Percentiles rank a stretch among this genome's conserved stretches.
Evolutionary conservation across 306 rosid species (phyloP).

Genomic region (Cotoneaster glaucophyllus): DNA sequence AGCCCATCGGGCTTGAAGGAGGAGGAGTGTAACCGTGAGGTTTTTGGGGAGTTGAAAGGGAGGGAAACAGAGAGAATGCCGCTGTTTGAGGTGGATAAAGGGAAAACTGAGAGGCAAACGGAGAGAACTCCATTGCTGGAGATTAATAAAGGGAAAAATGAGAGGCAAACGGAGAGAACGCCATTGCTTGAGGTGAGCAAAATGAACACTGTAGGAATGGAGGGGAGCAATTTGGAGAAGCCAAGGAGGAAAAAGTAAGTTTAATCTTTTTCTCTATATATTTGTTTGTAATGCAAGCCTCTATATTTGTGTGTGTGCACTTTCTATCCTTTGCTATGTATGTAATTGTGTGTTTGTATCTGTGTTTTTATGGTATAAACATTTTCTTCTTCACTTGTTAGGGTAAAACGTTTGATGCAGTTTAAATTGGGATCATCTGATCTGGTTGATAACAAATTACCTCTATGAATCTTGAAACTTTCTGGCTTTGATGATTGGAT

Average conservation of each 20-base stretch:
- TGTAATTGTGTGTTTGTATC: neutral
- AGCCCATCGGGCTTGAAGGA: conserved; percentile 22
- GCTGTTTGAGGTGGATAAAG: conserved; percentile 36
- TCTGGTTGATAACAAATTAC: neutral
- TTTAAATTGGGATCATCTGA: neutral
- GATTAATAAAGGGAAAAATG: conserved; percentile 25
- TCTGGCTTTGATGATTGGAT: neutral
- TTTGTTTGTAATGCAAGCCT: neutral
- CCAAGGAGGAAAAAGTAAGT: conserved; percentile 53
- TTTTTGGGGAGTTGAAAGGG: conserved; percentile 34
- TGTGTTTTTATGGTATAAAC: neutral
- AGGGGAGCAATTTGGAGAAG: conserved; percentile 32
- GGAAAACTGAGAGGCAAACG: conserved; percentile 27
- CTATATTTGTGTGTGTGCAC: neutral
- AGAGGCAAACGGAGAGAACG: conserved; percentile 43
- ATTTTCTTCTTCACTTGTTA: neutral
- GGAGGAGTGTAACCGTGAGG: conserved; percentile 18
- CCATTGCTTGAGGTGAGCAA: conserved; percentile 46
- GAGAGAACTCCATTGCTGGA: conserved; percentile 57
- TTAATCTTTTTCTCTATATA: neutral
- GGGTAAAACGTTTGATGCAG: neutral
- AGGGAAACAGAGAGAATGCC: conserved; percentile 57
- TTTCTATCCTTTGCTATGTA: neutral
- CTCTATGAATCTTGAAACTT: neutral
- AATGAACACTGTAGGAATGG: conserved; percentile 21